These are phyloP conservation scores for Favolaschia claudopus DNA, from an alignment of 768 basidiomycete species.

Conservation along the genomic window DNA sequence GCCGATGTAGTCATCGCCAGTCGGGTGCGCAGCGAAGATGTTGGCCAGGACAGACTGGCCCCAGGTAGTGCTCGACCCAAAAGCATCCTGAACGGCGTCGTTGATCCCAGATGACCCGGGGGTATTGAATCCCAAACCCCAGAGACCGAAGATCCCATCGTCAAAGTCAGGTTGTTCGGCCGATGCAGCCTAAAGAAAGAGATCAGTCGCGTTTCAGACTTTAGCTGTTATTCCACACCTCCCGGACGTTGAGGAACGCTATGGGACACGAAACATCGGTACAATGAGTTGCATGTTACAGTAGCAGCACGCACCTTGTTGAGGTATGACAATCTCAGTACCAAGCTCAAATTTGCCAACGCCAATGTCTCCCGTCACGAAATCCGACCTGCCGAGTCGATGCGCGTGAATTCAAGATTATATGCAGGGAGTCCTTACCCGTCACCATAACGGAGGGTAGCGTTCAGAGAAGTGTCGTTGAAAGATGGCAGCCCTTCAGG, in stretches of 20 bases:
- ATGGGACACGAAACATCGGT: neutral
- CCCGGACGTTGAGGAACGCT: slow-evolving; percentile 23
- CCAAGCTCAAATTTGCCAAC: slow-evolving; percentile 19
- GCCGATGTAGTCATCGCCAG: slow-evolving; percentile 18
- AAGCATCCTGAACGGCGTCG: slow-evolving; percentile 13
- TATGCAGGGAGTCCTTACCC: no score
- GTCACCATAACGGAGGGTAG: slow-evolving; percentile 21
- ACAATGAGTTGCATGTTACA: neutral
- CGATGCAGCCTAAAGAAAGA: neutral
- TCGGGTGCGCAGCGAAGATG: slow-evolving; percentile 15
- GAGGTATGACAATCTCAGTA: slow-evolving; percentile 4
- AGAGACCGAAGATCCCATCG: slow-evolving; percentile 18
- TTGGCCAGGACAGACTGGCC: slow-evolving; percentile 24
- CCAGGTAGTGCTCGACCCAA: neutral
- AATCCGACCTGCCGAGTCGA: no score
- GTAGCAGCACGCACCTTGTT: slow-evolving; percentile 14
- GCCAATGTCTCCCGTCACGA: slow-evolving; percentile 20
- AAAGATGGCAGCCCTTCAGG: slow-evolving; percentile 23
- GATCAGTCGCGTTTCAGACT: neutral
- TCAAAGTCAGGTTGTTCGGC: slow-evolving; percentile 17
- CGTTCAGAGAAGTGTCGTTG: slow-evolving; percentile 20
- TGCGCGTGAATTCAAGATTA: no score
- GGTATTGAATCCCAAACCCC: slow-evolving; percentile 24
- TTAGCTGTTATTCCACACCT: neutral
- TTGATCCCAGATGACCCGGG: slow-evolving; percentile 16